These are phyloP conservation scores for Nematocida sp. DNA, from an alignment of 371 early-diverging fungal genomes.

Conservation along the genomic window DNA sequence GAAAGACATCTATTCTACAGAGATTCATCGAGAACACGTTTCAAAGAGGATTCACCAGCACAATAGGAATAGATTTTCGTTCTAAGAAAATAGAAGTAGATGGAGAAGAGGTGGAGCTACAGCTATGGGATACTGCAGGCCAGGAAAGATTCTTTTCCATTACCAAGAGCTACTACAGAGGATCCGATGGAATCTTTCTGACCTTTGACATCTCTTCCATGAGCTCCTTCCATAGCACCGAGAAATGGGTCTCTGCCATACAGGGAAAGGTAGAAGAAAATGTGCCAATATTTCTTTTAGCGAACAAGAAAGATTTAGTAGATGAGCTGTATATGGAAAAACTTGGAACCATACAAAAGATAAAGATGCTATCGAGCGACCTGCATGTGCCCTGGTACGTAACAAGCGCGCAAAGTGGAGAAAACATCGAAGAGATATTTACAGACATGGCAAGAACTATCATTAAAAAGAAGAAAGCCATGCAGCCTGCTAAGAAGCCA, in stretches of 20 bases:
- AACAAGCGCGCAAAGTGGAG: slow-evolving; percentile 65
- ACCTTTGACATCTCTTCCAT: slow-evolving; percentile 88
- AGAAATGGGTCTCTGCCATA: slow-evolving; percentile 92
- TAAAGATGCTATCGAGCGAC: slow-evolving; percentile 29
- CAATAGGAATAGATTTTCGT: slow-evolving; percentile 63
- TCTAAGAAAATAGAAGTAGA: slow-evolving; percentile 73
- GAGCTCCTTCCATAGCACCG: slow-evolving; percentile 84
- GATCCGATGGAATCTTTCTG: slow-evolving; percentile 96
- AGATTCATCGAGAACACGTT: slow-evolving; percentile 62
- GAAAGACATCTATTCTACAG: slow-evolving; percentile 68
- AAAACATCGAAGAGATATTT: slow-evolving; percentile 63
- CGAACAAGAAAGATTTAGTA: slow-evolving; percentile 92
- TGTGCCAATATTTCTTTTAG: slow-evolving; percentile 80
- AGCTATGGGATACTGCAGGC: slow-evolving; percentile 89
- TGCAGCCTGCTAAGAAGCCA: neutral
- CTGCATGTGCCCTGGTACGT: slow-evolving; percentile 46
- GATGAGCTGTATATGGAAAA: neutral
- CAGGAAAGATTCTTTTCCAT: slow-evolving; percentile 92
- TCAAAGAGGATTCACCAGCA: slow-evolving; percentile 57
- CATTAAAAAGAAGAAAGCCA: slow-evolving; percentile 1
- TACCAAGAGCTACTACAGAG: slow-evolving; percentile 95
- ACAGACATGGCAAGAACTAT: slow-evolving; percentile 52
- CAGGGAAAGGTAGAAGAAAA: slow-evolving; percentile 82
- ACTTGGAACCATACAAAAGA: slow-evolving; percentile 3
- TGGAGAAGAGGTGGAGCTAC: slow-evolving; percentile 80